Evolutionary conservation across 345 rosid species (phyloP), one percentile per base, ranked within the genome.

Genomic region (Microthlaspi erraticum): DNA sequence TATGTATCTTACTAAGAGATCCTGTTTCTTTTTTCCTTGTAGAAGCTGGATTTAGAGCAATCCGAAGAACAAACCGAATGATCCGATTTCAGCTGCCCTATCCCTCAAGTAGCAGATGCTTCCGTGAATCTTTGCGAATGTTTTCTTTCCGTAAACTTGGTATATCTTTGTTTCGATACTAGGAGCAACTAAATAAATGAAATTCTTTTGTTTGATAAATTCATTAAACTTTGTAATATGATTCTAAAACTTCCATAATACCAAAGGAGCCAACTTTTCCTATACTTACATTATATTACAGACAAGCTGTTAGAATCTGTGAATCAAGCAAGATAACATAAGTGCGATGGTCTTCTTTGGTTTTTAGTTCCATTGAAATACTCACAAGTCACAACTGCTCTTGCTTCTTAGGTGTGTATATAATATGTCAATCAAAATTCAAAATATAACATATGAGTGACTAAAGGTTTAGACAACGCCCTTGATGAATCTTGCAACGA

Each of bases 51-150:
- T 43, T 5, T 53, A 8, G 75, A 75, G 44, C 54, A 76, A 56
- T 46, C 75, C 49, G 75, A 76, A 63, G 79, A 76, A 31, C 44
- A 75, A 37, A n/a, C 70, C 1, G 70, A 68, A 62, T 75, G 71
- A 76, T 31, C 46, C 7, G 9, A 45, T 20, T 46, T 29, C 18
- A 31, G 34, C 56, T 51, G 20, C 23, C 32, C 17, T 49, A 49
- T 39, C 60, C 14, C 13, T 58, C 41, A 66, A 17, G 61, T 39
- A 66, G 51, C 50, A 51, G 60, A 29, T 68, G 51, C 79, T 45
- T 44, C 31, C 50, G 16, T 42, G 61, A 59, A 56, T 38, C 51
- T 20, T 53, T 60, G 17, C 48, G 39, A 10, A 41, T 29, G 51
- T 39, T 57, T 61, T 45, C 45, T 56, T 75, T 68, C 33, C 44